phyloP scores from a whole-genome alignment of 306 rosid genomes.

The Trifolium fragiferum region DNA sequence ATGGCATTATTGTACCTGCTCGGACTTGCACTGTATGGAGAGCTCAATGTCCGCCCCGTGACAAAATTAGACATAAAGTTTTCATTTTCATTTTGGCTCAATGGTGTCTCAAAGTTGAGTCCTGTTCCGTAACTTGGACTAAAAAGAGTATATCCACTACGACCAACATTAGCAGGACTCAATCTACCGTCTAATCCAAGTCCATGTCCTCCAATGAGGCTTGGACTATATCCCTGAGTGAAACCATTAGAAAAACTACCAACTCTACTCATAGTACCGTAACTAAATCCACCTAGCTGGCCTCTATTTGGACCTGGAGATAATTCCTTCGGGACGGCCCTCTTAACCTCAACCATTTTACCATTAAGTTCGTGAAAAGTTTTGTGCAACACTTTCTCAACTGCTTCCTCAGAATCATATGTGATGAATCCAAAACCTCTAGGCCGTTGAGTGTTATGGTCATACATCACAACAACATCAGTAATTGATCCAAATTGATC shows the following conservation, averaged over 20 bases:
- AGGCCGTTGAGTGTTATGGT: slow-evolving; percentile 63
- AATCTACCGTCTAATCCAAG: slow-evolving; percentile 53
- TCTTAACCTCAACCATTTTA: slow-evolving; percentile 67
- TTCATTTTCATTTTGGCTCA: slow-evolving; percentile 52
- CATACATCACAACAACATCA: slow-evolving; percentile 67
- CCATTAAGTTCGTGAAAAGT: slow-evolving; percentile 61
- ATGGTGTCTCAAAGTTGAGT: slow-evolving; percentile 52
- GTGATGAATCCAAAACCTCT: slow-evolving; percentile 70
- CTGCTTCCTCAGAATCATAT: slow-evolving; percentile 61
- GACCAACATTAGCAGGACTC: slow-evolving; percentile 56
- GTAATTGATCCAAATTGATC: slow-evolving; percentile 66
- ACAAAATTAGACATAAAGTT: slow-evolving; percentile 45
- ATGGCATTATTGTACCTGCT: slow-evolving; percentile 50
- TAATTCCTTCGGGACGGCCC: slow-evolving; percentile 64
- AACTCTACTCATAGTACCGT: slow-evolving; percentile 51
- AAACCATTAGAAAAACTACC: slow-evolving; percentile 53
- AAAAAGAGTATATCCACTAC: slow-evolving; percentile 53
- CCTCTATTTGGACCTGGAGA: slow-evolving; percentile 57
- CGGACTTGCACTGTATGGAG: slow-evolving; percentile 52
- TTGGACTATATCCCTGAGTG: slow-evolving; percentile 55
- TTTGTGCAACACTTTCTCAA: slow-evolving; percentile 57
- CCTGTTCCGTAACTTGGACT: slow-evolving; percentile 57
- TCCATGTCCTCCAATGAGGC: slow-evolving; percentile 53
- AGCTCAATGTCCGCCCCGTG: slow-evolving; percentile 47
- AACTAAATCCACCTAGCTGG: slow-evolving; percentile 55